These are phyloP conservation scores for Begonia peltatifolia DNA, from an alignment of 306 rosid genomes.

Conservation along the genomic window DNA sequence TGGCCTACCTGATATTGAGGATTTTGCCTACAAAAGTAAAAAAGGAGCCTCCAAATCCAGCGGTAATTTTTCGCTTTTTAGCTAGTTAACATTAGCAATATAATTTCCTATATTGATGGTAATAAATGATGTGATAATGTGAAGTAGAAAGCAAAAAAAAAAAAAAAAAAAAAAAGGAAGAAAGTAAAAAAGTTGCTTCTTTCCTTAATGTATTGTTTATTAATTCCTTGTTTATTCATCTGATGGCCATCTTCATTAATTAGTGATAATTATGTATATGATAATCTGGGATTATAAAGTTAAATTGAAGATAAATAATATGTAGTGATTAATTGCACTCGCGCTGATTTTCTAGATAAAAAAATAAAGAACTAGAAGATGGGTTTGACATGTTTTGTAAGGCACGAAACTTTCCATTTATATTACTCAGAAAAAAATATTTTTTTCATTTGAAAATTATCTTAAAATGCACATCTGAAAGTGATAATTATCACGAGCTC, in stretches of 20 bases:
- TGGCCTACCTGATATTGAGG: slow-evolving; percentile 50
- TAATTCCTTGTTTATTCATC: no score
- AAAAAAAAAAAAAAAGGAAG: no score
- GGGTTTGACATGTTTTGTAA: neutral
- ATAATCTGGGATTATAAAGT: neutral
- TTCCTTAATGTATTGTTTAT: neutral
- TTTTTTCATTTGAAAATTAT: no score
- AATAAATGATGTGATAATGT: no score
- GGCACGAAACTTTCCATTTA: neutral
- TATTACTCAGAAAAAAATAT: neutral
- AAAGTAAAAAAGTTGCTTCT: no score
- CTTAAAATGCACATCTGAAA: neutral
- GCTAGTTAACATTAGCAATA: slow-evolving; percentile 5
- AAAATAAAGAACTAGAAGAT: neutral
- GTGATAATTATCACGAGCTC: neutral
- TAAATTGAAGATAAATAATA: neutral
- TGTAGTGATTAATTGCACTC: neutral
- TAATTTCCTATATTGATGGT: neutral
- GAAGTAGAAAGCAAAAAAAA: neutral
- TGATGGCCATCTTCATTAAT: no score
- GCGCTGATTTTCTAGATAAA: no score
- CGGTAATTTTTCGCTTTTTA: slow-evolving; percentile 1
- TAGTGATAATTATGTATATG: no score
- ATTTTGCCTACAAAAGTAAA: slow-evolving; percentile 28
- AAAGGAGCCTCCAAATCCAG: slow-evolving; percentile 23